Evolutionary conservation across 1,284 basidiomycete genomes (phyloP), one percentile per base, ranked within the genome.

Genomic region (Butyriboletus appendiculatus): DNA sequence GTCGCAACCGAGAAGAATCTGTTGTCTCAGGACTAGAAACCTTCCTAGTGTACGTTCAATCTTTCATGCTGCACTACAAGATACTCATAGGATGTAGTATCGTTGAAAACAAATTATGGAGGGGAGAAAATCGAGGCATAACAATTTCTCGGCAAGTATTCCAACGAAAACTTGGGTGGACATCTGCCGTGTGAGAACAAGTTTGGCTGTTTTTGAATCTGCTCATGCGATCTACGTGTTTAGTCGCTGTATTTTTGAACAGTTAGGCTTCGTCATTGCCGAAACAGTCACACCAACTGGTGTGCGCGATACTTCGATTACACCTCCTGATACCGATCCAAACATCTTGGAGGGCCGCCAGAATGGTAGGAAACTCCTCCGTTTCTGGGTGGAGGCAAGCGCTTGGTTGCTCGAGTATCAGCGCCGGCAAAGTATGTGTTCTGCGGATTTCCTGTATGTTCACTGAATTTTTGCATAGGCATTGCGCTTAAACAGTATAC

Each of bases 341-440:
- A 66, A 53, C 12, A 76, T 74, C 2, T 60, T 72, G 3, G 69
- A 75, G 34, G 86, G 84, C 10, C 76, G 73, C 44, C 72, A 75
- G 48, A 81, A 77, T 53, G 79, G 85, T 14, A 76, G 76, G 18
- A 85, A 78, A 59, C 75, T 92, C 4, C 77, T 92, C 42, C 79
- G 88, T 28, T 85, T 85, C 22, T 92, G 90, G 90, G 77, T 90
- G 14, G 89, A 93, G 63, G 69, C 86, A 5, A 73, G 81, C 43
- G 81, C 88, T 3, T 90, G 85, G 81, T 57, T 85, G 26, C 70
- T 75, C 2, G 81, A 89, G 56, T 90, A 78, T 60, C 76, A 75
- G 46, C 80, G 78, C 40, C 67, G 73, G 33, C 56, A 81, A 59
- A 64, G 85, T 85, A 69, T 52, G 73, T 63, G 16, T 28, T 53